Conservation (phyloP, 2,329 filamentous ascomycete species). For the Colletotrichum spinosum region DNA sequence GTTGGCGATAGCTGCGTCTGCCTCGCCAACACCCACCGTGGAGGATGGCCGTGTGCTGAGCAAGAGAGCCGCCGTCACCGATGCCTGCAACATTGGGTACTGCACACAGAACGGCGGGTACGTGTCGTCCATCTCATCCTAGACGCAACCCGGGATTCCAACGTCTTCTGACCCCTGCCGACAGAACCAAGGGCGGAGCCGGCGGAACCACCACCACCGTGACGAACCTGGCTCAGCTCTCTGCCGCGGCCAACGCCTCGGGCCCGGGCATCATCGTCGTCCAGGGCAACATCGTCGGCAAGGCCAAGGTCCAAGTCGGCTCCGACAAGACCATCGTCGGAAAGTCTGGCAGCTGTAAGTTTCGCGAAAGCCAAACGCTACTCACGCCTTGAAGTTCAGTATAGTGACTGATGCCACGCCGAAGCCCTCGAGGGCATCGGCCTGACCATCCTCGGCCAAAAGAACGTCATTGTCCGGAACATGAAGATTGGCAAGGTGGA, state of each 20-base stretch:
- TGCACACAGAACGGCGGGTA: slow-evolving; percentile 37
- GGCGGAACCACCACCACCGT: slow-evolving; percentile 53
- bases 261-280: slow-evolving; percentile 51
- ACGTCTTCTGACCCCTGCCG: not conserved
- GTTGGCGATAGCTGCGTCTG: slow-evolving; percentile 18
- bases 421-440: slow-evolving; percentile 54
- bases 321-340: slow-evolving; percentile 57
- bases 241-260: slow-evolving; percentile 55
- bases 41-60: slow-evolving; percentile 14
- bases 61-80: slow-evolving; percentile 33
- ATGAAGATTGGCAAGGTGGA: slow-evolving; percentile 65
- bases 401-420: not conserved
- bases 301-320: slow-evolving; percentile 50
- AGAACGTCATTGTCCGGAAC: slow-evolving; percentile 70
- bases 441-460: slow-evolving; percentile 59
- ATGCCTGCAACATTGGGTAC: slow-evolving; percentile 37
- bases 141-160: not conserved
- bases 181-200: slow-evolving; percentile 33
- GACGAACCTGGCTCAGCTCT: slow-evolving; percentile 57
- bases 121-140: not conserved
- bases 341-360: slow-evolving; percentile 40
- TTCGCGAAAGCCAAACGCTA: not conserved
- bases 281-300: slow-evolving; percentile 49
- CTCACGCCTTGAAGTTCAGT: not conserved
- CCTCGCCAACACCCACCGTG: slow-evolving; percentile 17